These are phyloP conservation scores for Geoglossum cookeanum DNA, from an alignment of 2,329 filamentous ascomycete species.

Conservation along the genomic window DNA sequence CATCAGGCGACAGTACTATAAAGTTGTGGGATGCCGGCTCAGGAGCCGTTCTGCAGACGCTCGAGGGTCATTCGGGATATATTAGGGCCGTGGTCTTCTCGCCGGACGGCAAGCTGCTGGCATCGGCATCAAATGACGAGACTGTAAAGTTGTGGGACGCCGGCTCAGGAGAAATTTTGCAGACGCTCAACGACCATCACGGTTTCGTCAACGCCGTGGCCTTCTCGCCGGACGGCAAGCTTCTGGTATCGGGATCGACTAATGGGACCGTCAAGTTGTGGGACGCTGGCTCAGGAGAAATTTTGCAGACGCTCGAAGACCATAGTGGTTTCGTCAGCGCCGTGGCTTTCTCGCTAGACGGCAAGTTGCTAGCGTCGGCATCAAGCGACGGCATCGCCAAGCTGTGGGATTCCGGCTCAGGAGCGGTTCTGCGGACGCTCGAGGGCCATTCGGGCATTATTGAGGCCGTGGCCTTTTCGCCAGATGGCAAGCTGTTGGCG, in stretches of 20 bases:
- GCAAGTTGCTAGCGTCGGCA: too few relatives aligned
- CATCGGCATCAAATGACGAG: too few relatives aligned
- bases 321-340: neutral
- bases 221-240: too few relatives aligned
- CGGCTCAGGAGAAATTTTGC: neutral
- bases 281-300: too few relatives aligned
- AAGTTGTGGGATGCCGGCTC: too few relatives aligned
- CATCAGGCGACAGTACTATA: neutral
- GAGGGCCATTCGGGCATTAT: neutral
- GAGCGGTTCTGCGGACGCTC: neutral
- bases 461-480: neutral
- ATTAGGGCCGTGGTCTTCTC: neutral
- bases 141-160: too few relatives aligned
- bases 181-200: neutral
- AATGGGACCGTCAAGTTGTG: too few relatives aligned
- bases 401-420: too few relatives aligned
- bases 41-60: neutral
- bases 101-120: too few relatives aligned
- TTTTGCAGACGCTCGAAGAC: neutral
- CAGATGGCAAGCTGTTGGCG: conserved; percentile 1
- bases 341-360: too few relatives aligned
- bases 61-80: neutral
- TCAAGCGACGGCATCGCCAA: too few relatives aligned
- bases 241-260: too few relatives aligned
- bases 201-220: neutral